Conservation (phyloP, 2,329 filamentous ascomycete genomes). For the Fusarium staphyleae region DNA sequence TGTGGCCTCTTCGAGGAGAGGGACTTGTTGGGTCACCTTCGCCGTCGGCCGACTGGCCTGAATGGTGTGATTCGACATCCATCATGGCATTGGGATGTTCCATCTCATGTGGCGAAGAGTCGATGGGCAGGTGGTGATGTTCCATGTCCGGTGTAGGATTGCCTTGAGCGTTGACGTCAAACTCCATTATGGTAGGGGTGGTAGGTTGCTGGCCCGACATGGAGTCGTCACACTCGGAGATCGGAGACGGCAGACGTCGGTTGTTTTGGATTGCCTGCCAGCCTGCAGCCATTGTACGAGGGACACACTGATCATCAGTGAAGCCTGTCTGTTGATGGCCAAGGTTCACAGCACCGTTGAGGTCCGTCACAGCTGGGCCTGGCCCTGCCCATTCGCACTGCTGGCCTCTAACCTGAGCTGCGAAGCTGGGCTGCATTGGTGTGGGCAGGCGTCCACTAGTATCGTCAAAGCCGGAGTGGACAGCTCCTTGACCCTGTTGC, state of each 20-base stretch:
- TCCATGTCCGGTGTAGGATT: slow-evolving; percentile 43
- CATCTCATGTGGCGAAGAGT: slow-evolving; percentile 48
- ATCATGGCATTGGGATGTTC: slow-evolving; percentile 50
- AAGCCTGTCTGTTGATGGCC: slow-evolving; percentile 52
- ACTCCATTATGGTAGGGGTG: slow-evolving; percentile 43
- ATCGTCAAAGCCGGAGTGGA: slow-evolving; percentile 32
- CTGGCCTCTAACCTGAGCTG: slow-evolving; percentile 61
- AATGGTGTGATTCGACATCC: slow-evolving; percentile 45
- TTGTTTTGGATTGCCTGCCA: slow-evolving; percentile 63
- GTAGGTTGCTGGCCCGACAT: slow-evolving; percentile 49
- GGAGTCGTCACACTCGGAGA: slow-evolving; percentile 62
- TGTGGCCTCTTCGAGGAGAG: slow-evolving; percentile 62
- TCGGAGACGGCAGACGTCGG: slow-evolving; percentile 64
- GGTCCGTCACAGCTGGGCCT: slow-evolving; percentile 45
- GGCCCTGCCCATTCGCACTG: slow-evolving; percentile 52
- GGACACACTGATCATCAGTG: slow-evolving; percentile 53
- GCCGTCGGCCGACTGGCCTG: slow-evolving; percentile 37
- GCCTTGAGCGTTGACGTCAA: slow-evolving; percentile 46
- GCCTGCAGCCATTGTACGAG: slow-evolving; percentile 57
- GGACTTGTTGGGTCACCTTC: slow-evolving; percentile 51
- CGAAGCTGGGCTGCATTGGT: slow-evolving; percentile 66
- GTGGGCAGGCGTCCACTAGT: slow-evolving; percentile 61
- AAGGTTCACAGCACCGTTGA: slow-evolving; percentile 49
- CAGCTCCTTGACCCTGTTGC: neutral
- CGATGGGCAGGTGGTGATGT: slow-evolving; percentile 19